phyloP scores from a whole-genome alignment of 108 stramenopile species.

The Conticribra guillardii region DNA sequence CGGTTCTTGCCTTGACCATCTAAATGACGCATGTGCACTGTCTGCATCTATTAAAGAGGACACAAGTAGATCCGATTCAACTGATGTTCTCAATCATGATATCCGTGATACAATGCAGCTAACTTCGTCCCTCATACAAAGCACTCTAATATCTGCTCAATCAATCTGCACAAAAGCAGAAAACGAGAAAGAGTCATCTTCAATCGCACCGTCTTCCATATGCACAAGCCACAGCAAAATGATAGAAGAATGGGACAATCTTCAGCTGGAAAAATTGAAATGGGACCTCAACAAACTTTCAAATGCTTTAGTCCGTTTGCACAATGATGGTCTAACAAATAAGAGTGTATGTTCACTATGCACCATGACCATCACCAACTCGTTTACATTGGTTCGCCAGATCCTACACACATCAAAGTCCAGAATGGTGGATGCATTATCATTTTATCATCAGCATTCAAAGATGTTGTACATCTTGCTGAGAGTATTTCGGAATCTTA shows the following conservation, averaged over 20 bases:
- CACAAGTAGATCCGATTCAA: conserved; percentile 4
- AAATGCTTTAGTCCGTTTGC: conserved; percentile 31
- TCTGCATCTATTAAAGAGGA: conserved; percentile 16
- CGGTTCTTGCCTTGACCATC: conserved; percentile 23
- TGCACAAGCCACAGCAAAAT: conserved; percentile 40
- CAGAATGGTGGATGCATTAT: conserved; percentile 42
- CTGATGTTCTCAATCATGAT: not conserved
- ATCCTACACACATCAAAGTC: conserved; percentile 41
- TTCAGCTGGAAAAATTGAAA: conserved; percentile 43
- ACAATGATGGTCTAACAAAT: conserved; percentile 23
- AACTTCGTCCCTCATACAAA: conserved; percentile 37
- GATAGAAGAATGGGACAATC: conserved; percentile 45
- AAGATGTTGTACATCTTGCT: conserved; percentile 89
- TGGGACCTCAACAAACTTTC: conserved; percentile 27
- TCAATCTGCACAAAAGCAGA: conserved; percentile 10
- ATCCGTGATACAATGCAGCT: conserved; percentile 1
- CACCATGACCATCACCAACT: conserved; percentile 48
- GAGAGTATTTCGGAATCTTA: conserved; percentile 88
- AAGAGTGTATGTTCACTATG: conserved; percentile 44
- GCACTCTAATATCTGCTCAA: conserved; percentile 45
- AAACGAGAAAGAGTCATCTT: not conserved
- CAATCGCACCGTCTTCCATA: not conserved
- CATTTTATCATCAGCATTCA: conserved; percentile 62
- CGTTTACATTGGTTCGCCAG: conserved; percentile 48
- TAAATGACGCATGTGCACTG: conserved; percentile 12